Conservation (phyloP, 2,329 filamentous ascomycete species). For the Ceratocystis destructans region DNA sequence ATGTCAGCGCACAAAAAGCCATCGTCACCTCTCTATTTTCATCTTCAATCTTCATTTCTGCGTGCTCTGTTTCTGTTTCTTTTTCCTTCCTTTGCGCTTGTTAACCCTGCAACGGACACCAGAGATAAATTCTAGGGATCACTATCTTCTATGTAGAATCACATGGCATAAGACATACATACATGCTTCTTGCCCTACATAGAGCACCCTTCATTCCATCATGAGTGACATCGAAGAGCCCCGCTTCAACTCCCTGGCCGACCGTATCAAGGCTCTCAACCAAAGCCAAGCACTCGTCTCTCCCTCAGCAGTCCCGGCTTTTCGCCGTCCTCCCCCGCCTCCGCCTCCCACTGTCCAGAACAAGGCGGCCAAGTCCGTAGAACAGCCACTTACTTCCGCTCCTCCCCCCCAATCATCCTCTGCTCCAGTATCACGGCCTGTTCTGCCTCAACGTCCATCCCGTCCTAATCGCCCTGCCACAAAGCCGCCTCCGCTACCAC, state of each 20-base stretch:
- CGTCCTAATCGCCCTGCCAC: conserved; percentile 27
- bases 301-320: neutral
- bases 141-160: neutral
- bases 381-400: neutral
- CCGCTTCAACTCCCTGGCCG: conserved; percentile 45
- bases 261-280: conserved; percentile 52
- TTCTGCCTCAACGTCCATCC: conserved; percentile 31
- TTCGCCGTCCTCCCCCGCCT: conserved; percentile 25
- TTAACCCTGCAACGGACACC: too few species aligned
- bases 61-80: neutral
- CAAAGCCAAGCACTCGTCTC: conserved; percentile 41
- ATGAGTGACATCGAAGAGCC: conserved; percentile 50
- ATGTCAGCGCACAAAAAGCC: neutral
- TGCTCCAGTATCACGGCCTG: conserved; percentile 21
- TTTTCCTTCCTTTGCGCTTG: neutral
- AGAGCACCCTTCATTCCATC: neutral
- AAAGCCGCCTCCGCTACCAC: conserved; percentile 25
- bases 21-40: neutral
- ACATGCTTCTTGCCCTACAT: too few species aligned
- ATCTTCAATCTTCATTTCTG: neutral
- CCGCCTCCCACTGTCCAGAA: conserved; percentile 5
- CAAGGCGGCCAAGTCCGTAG: neutral
- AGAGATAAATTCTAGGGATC: neutral
- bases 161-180: neutral
- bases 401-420: neutral